Base-by-base conservation (phyloP, 441 rosid species). In the Lepidium campestre region DNA sequence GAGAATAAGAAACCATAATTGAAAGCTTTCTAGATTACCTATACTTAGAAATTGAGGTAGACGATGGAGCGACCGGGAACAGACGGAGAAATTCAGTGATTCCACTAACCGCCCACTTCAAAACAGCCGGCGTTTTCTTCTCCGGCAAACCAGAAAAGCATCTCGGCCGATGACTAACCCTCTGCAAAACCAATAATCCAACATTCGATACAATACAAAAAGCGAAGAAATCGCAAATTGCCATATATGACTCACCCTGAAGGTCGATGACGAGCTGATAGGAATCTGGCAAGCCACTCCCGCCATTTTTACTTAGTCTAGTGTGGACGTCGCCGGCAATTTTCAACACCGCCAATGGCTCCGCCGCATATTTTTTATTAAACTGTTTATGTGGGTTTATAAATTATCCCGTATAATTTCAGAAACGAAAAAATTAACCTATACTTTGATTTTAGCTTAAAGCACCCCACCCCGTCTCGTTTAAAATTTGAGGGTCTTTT, bases 51-150 rank as follows among this genome's bases (percentile, higher is more conserved):
- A 35, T 19, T 12, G 56, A 41, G 35, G 76, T 42, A n/a, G 76
- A 50, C 41, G 76, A 25, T 10, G 50, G 35, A 52, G 35, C 55
- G 20, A 74, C 79, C n/a, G 91, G 80, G 71, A 90, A 71, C 7
- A 84, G 62, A 61, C 93, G 79, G 25, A 88, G 81, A 18, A 90
- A 67, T 78, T 93, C 96, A 2, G 97, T 83, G 67, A 78, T 77
- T 72, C 97, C 96, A 32, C 82, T 75, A 7, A 93, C 97, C 0
- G 88, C 88, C 62, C 85, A 65, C 42, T 81, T 84, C 63, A 88
- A 65, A 46, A 83, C n/a, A 57, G 42, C 81, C 12, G 97, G 88
- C 4, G 89, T 75, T 70, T 57, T 75, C 25, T 62, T 49, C 70
- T 62, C 74, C 54, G 73, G 72, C 63, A 76, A 29, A 52, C 77